Base-by-base conservation (phyloP, 805 yeast species). In the Hanseniaspora clermontiae region DNA sequence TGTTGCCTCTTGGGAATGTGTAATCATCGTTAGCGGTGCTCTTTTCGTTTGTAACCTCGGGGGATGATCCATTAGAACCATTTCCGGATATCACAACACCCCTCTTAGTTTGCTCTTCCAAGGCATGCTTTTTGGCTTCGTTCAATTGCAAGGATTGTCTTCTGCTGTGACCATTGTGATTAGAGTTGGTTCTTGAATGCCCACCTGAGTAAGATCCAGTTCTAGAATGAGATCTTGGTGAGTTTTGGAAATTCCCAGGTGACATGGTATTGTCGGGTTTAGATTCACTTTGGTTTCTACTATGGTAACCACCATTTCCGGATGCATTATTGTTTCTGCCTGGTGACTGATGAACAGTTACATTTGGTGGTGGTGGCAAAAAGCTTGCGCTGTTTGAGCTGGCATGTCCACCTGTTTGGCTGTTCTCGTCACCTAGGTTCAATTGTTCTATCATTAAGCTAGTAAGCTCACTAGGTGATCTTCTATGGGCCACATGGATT, bases 81-180 rank as follows among this genome's bases (percentile, higher is more conserved):
- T 60, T 43, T 9, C 43, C 46, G 5, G 50, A 59, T 17, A 60
- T 11, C 11, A 49, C 48, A 55, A 55, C 50, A 17, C 54, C 69
- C 68, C 89, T 77, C 66, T 87, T 93, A 1, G 84, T 83, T 65
- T 83, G 88, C 40, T 82, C 90, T 61, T 82, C 83, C 5, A 96
- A 96, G n/a, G 98, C 98, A 7, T 97, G 97, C 62, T 83, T 83
- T 64, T 87, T 89, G 12, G 97, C 97, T 70, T 91, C 98, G 54
- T 82, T 82, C 58, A 91, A 74, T 2, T 95, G 97, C 59, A 91
- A 73, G 0, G 97, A 89, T 68, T 91, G 97, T 68, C 98, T 81
- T 72, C 98, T 81, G 43, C 76, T 73, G 67, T 91, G 98, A 38
- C 97, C 96, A 59, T 74, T 71, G 15, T 72, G 72, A 50, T 73